These are phyloP conservation scores for Hylodesmum podocarpum DNA, from an alignment of 306 rosid species.

Conservation along the genomic window DNA sequence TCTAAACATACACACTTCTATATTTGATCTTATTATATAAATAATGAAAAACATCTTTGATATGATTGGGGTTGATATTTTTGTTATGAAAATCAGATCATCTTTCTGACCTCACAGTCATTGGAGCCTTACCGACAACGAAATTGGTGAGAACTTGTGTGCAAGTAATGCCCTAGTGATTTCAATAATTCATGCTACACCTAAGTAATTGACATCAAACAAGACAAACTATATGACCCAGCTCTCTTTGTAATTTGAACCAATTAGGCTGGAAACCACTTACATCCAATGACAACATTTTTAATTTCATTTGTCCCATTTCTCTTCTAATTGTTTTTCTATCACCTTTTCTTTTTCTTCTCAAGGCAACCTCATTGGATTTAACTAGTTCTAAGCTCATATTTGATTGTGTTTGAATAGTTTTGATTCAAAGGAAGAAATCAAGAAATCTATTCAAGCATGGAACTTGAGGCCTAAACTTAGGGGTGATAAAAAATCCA, in stretches of 20 bases:
- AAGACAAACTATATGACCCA: constrained; percentile 18
- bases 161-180: not conserved
- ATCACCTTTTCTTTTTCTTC: not conserved
- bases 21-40: too few species aligned
- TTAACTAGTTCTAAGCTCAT: not conserved
- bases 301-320: not conserved
- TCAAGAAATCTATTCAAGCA: not conserved
- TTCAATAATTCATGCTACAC: constrained; percentile 8
- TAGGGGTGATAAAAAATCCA: too few species aligned
- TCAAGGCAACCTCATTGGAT: not conserved
- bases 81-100: not conserved
- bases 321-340: not conserved
- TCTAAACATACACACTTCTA: too few species aligned
- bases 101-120: not conserved
- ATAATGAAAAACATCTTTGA: not conserved
- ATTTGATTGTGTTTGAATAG: not conserved
- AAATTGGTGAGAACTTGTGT: not conserved
- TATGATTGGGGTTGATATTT: not conserved
- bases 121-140: not conserved
- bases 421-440: not conserved
- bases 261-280: constrained; percentile 29
- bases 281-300: constrained; percentile 4
- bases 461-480: not conserved
- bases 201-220: constrained; percentile 6
- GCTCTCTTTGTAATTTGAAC: not conserved